Evolutionary conservation across 2,329 filamentous ascomycete genomes (phyloP).

Genomic region (Colletotrichum cordylinicola): DNA sequence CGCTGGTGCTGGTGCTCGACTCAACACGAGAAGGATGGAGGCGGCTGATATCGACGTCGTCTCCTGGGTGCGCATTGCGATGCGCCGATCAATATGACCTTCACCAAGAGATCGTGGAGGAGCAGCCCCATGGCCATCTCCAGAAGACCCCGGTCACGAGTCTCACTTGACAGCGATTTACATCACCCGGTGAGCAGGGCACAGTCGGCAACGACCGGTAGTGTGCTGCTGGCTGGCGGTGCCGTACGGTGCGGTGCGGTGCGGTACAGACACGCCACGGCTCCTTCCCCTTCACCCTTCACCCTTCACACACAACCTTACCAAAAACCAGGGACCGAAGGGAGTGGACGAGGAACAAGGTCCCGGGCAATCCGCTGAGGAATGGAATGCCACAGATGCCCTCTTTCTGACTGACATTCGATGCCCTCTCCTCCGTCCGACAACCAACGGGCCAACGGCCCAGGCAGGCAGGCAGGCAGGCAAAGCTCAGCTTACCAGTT

Average conservation of each 20-base stretch:
- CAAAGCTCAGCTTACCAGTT: neutral
- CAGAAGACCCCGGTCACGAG: neutral
- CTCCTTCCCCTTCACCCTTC: neutral
- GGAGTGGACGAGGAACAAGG: neutral
- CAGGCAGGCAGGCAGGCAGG: neutral
- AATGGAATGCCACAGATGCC: neutral
- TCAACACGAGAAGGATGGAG: neutral
- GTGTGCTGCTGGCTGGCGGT: neutral
- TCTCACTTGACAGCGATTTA: conserved; percentile 7
- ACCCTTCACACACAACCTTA: neutral
- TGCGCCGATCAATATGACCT: neutral
- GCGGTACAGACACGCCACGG: neutral
- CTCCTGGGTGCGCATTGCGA: neutral
- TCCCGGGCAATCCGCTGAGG: neutral
- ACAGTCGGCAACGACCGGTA: neutral
- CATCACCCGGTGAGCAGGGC: conserved; percentile 14
- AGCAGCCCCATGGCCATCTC: neutral
- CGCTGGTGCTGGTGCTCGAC: neutral
- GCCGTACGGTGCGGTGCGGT: too few species aligned
- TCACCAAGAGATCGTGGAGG: neutral
- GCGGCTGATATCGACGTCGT: neutral
- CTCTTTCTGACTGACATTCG: neutral
- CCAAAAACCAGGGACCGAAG: neutral
- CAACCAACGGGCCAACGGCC: neutral
- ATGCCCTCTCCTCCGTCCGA: neutral